These are phyloP conservation scores for Colletotrichum abscissum DNA, from an alignment of 2,329 filamentous ascomycete genomes.

Conservation along the genomic window DNA sequence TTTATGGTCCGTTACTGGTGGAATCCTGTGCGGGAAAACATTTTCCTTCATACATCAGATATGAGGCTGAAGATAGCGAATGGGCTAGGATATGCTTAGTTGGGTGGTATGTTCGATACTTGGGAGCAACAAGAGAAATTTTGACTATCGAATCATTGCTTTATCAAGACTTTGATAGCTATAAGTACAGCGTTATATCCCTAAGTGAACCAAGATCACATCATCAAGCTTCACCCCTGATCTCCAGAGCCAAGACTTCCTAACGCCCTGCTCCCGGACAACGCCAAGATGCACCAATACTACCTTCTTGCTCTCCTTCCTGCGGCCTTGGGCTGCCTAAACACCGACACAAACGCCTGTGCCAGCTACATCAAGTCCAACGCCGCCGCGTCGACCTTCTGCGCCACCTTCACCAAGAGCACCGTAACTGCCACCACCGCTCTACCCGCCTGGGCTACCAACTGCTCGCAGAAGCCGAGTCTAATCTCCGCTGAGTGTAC, in stretches of 20 bases:
- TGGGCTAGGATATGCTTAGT: background rate
- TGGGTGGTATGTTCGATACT: background rate
- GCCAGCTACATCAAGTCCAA: constrained; percentile 47
- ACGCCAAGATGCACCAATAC: constrained; percentile 36
- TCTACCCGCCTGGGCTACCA: constrained; percentile 43
- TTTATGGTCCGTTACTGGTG: background rate
- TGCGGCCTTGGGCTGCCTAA: constrained; percentile 43
- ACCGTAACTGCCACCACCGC: constrained; percentile 42
- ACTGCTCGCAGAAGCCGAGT: constrained; percentile 43
- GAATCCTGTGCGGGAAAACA: background rate
- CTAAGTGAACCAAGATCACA: background rate
- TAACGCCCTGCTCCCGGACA: background rate
- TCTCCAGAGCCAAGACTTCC: background rate
- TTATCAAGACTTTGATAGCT: background rate
- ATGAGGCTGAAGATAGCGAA: background rate
- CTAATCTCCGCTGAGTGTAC: constrained; percentile 46
- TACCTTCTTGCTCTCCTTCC: constrained; percentile 39
- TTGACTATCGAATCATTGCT: background rate
- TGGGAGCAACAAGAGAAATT: background rate
- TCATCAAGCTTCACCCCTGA: constrained; percentile 1
- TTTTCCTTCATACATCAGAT: constrained; percentile 1
- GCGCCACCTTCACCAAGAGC: constrained; percentile 45
- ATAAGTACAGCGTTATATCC: constrained; percentile 11
- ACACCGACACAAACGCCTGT: constrained; percentile 43
- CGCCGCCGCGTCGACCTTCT: constrained; percentile 45